Percentiles rank a stretch among this genome's conserved stretches.
Evolutionary conservation across 2,329 filamentous ascomycete genomes (phyloP).

Genomic region (Aureobasidium leucospermi): DNA sequence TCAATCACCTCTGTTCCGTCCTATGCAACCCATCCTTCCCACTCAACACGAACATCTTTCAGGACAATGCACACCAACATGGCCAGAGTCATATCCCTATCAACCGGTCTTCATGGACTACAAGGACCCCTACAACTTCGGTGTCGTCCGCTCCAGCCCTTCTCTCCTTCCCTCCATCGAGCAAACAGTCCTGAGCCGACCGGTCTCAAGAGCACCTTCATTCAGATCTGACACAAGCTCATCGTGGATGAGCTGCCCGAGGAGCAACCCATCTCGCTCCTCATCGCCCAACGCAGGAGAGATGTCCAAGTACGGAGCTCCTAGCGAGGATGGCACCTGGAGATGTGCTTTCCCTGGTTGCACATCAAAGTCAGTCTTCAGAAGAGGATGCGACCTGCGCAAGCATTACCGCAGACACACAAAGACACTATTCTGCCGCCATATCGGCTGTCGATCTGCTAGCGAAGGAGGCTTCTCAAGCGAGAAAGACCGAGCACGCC

Average conservation of each 20-base stretch:
- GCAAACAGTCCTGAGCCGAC: constrained; percentile 1
- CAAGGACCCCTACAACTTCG: not conserved
- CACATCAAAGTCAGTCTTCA: constrained; percentile 51
- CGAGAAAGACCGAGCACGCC: constrained; percentile 54
- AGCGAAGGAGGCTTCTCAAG: constrained; percentile 52
- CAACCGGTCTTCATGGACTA: constrained; percentile 10
- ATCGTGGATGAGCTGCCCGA: constrained; percentile 17
- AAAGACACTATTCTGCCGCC: constrained; percentile 54
- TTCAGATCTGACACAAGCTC: constrained; percentile 25
- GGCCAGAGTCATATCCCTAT: constrained; percentile 10
- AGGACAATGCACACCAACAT: constrained; percentile 9
- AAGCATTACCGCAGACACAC: constrained; percentile 58
- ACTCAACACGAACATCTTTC: constrained; percentile 2
- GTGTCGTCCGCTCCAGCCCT: constrained; percentile 11
- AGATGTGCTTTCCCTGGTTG: constrained; percentile 53
- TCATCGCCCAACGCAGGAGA: constrained; percentile 26
- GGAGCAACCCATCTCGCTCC: constrained; percentile 24
- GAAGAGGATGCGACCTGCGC: constrained; percentile 52
- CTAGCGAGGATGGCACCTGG: constrained; percentile 45
- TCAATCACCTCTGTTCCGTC: constrained; percentile 6
- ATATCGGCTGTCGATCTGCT: constrained; percentile 51
- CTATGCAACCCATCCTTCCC: constrained; percentile 1
- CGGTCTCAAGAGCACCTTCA: constrained; percentile 20
- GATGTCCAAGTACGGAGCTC: constrained; percentile 33
- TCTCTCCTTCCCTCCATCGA: constrained; percentile 15